Evolutionary conservation across 177 flowering plant genomes (phyloP).

Genomic region (Tripterygium wilfordii): DNA sequence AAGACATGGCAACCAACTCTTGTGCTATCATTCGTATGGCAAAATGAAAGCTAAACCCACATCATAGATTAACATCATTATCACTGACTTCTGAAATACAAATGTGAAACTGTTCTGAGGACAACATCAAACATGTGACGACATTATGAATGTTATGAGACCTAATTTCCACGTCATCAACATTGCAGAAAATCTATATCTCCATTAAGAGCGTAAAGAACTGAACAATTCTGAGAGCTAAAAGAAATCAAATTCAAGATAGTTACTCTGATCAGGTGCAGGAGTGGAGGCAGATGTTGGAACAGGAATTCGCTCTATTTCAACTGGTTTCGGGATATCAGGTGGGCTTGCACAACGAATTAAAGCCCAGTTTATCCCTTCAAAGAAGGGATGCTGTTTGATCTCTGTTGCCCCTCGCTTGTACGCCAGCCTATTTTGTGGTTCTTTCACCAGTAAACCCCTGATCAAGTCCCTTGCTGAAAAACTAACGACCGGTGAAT

Average conservation of each 20-base stretch:
- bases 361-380: slow-evolving; percentile 75
- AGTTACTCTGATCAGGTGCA: slow-evolving; percentile 37
- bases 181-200: slow-evolving; percentile 15
- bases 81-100: no score
- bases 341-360: slow-evolving; percentile 81
- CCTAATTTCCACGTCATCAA: slow-evolving; percentile 16
- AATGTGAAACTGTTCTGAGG: slow-evolving; percentile 9
- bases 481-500: slow-evolving; percentile 59
- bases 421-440: slow-evolving; percentile 64
- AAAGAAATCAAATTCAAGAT: slow-evolving; percentile 81
- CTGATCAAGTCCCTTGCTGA: slow-evolving; percentile 63
- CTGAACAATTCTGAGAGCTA: slow-evolving; percentile 16
- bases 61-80: no score
- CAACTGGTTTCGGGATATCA: slow-evolving; percentile 63
- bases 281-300: slow-evolving; percentile 25
- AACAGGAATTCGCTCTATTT: slow-evolving; percentile 36
- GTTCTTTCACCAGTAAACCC: slow-evolving; percentile 74
- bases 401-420: slow-evolving; percentile 83
- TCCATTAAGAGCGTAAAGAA: slow-evolving; percentile 4
- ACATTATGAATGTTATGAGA: no score
- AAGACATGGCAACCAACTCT: no score
- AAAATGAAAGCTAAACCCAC: no score
- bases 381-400: no score
- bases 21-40: no score
- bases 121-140: slow-evolving; percentile 19